phyloP scores from a whole-genome alignment of 495 filamentous ascomycete genomes.

The Trichocladium antarcticum region DNA sequence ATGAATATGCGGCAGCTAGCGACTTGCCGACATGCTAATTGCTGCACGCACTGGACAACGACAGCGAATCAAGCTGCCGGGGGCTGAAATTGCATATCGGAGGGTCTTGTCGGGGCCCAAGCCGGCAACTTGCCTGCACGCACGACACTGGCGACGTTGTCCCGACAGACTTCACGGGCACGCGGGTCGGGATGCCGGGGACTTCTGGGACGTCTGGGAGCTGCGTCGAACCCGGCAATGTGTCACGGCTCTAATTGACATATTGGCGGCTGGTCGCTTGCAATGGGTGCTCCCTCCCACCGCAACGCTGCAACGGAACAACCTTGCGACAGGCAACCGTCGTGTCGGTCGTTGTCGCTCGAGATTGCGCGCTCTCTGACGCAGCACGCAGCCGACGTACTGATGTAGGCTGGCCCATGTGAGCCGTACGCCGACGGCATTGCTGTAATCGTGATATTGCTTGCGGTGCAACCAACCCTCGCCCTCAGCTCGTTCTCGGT shows the following conservation, averaged over 20 bases:
- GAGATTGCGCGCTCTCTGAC: conserved; percentile 4
- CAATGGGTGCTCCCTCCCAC: conserved; percentile 4
- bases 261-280: conserved; percentile 2
- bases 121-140: conserved; percentile 12
- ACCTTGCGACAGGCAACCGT: too few relatives aligned
- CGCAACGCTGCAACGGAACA: conserved; percentile 4
- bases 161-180: background rate
- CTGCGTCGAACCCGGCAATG: conserved; percentile 8
- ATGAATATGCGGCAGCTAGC: conserved; percentile 16
- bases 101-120: background rate
- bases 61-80: conserved; percentile 8
- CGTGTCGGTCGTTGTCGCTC: background rate
- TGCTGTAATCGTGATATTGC: conserved; percentile 9
- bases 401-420: conserved; percentile 3
- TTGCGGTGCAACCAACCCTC: conserved; percentile 12
- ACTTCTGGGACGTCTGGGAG: conserved; percentile 11
- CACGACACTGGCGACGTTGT: conserved; percentile 12
- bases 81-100: conserved; percentile 17
- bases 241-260: conserved; percentile 11
- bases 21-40: conserved; percentile 11
- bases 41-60: background rate
- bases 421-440: conserved; percentile 4
- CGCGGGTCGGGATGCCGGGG: conserved; percentile 5
- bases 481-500: conserved; percentile 6
- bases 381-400: background rate